Percentiles rank a stretch among this genome's conserved stretches.
These are phyloP conservation scores for Monosporascus sp. DNA, from an alignment of 2,329 filamentous ascomycete genomes.

Conservation along the genomic window DNA sequence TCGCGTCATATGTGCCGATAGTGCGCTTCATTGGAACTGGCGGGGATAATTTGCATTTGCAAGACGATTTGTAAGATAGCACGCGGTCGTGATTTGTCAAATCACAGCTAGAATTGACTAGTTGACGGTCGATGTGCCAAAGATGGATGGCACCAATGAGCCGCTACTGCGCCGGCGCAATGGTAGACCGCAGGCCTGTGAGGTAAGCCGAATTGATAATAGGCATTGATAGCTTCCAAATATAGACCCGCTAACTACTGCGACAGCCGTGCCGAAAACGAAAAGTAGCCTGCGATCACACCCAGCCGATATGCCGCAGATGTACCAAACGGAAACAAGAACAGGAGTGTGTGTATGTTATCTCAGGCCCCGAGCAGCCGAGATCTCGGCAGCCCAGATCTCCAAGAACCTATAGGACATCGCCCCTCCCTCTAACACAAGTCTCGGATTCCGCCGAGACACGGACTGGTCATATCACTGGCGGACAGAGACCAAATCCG, in stretches of 20 bases:
- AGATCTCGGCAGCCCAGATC: neutral
- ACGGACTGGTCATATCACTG: conserved; percentile 10
- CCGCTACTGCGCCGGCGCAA: conserved; percentile 24
- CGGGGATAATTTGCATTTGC: no score
- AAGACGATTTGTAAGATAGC: no score
- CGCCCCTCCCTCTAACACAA: conserved; percentile 3
- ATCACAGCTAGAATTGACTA: neutral
- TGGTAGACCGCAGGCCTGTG: conserved; percentile 24
- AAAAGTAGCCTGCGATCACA: conserved; percentile 40
- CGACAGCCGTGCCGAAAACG: conserved; percentile 35
- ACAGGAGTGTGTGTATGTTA: conserved; percentile 32
- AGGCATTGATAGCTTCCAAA: conserved; percentile 3
- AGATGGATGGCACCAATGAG: neutral
- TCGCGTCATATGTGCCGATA: no score
- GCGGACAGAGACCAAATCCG: conserved; percentile 9
- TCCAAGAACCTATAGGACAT: neutral
- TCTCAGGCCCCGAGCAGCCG: conserved; percentile 5
- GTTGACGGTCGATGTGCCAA: no score
- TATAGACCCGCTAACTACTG: conserved; percentile 14
- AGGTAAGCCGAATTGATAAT: conserved; percentile 16
- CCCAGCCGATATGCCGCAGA: conserved; percentile 33
- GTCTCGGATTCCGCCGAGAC: conserved; percentile 6
- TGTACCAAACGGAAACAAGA: conserved; percentile 31
- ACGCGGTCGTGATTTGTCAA: no score
- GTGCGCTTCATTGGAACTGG: no score